Conservation (phyloP, 257 asterid genomes). For the Knoxia roxburghii region DNA sequence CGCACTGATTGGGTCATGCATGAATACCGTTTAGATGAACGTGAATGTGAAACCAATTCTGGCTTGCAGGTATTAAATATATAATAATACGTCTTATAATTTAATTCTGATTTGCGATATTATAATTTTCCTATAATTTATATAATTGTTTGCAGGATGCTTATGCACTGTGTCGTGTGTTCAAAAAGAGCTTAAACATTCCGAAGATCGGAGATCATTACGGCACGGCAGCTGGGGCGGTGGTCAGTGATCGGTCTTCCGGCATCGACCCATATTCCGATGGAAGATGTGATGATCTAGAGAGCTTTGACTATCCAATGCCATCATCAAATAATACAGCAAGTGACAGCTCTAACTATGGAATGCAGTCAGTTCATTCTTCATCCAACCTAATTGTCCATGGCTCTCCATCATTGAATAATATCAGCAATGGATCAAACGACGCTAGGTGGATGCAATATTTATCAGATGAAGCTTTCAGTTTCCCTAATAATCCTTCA, state of each 20-base stretch:
- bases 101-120: too few relatives aligned
- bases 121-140: too few relatives aligned
- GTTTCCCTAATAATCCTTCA: conserved; percentile 34
- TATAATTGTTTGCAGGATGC: conserved; percentile 86
- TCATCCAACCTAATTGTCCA: conserved; percentile 34
- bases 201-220: conserved; percentile 59
- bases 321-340: conserved; percentile 10
- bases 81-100: not conserved
- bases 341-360: conserved; percentile 12
- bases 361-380: conserved; percentile 24
- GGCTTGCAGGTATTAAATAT: conserved; percentile 63
- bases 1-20: conserved; percentile 99
- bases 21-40: conserved; percentile 87
- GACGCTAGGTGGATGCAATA: conserved; percentile 75
- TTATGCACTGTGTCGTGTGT: conserved; percentile 88
- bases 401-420: conserved; percentile 27
- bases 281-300: conserved; percentile 45
- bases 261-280: conserved; percentile 49
- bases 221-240: conserved; percentile 21
- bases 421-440: conserved; percentile 23
- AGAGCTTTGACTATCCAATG: conserved; percentile 39
- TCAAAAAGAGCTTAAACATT: conserved; percentile 79
- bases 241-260: conserved; percentile 53
- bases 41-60: conserved; percentile 66
- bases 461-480: conserved; percentile 68